phyloP scores from a whole-genome alignment of 257 asterid genomes.

The Phtheirospermum japonicum region DNA sequence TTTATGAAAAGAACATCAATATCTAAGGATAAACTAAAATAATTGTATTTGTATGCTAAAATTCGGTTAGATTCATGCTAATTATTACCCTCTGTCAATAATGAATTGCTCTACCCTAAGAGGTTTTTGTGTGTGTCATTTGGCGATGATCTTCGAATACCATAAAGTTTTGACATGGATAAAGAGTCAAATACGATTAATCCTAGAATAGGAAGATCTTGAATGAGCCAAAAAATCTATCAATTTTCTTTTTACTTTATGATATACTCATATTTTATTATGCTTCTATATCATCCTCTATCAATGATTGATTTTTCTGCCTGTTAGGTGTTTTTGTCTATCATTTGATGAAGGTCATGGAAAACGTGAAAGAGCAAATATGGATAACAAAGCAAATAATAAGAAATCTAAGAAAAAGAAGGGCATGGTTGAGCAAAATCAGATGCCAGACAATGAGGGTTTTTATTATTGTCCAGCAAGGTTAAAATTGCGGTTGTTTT shows the following conservation, averaged over 20 bases:
- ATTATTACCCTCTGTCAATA: too few relatives aligned
- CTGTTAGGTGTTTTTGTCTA: constrained; percentile 63
- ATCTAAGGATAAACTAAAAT: too few relatives aligned
- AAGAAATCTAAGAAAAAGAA: constrained; percentile 64
- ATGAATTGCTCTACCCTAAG: too few relatives aligned
- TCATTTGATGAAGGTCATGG: constrained; percentile 87
- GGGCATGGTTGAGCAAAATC: constrained; percentile 54
- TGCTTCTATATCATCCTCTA: constrained; percentile 13
- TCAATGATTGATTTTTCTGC: background rate
- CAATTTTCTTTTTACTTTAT: background rate
- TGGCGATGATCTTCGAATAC: too few relatives aligned
- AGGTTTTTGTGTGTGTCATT: too few relatives aligned
- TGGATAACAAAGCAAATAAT: constrained; percentile 45
- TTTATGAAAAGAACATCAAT: too few relatives aligned
- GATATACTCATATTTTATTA: background rate
- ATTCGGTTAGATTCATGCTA: too few relatives aligned
- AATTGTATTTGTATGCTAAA: too few relatives aligned
- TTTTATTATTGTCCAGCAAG: too few relatives aligned
- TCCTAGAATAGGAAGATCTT: constrained; percentile 54
- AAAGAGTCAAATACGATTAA: too few relatives aligned
- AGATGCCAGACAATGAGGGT: constrained; percentile 54
- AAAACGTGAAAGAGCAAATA: constrained; percentile 50
- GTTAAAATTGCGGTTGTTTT: too few relatives aligned
- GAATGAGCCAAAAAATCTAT: constrained; percentile 45
- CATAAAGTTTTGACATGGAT: too few relatives aligned